A percentile compares a stretch with the other conserved stretches of the same genome.
phyloP scores from a whole-genome alignment of 768 basidiomycete genomes.

The Cystofilobasidium capitatum region DNA sequence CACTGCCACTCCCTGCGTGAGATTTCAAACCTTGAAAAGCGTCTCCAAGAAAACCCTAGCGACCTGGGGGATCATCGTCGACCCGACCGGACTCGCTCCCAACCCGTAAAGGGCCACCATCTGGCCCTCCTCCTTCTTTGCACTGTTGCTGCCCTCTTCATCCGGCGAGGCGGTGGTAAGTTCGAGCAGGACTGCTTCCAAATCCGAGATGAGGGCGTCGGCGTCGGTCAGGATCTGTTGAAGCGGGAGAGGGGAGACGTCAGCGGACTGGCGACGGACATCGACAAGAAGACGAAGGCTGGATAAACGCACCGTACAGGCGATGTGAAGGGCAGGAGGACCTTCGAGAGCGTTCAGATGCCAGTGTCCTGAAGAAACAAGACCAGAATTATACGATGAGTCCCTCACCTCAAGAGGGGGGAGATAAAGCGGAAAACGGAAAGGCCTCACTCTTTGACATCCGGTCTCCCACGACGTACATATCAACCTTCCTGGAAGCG shows the following conservation, averaged over 20 bases:
- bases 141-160: not conserved
- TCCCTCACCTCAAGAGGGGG: slow-evolving; percentile 39
- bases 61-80: slow-evolving; percentile 55
- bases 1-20: too few species aligned
- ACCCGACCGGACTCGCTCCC: slow-evolving; percentile 61
- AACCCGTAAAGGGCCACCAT: slow-evolving; percentile 83
- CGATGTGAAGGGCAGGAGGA: slow-evolving; percentile 82
- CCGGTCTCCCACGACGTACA: slow-evolving; percentile 80
- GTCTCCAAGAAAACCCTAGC: slow-evolving; percentile 24
- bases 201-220: slow-evolving; percentile 68
- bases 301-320: slow-evolving; percentile 60
- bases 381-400: not conserved
- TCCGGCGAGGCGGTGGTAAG: slow-evolving; percentile 48
- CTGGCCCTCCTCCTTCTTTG: slow-evolving; percentile 49
- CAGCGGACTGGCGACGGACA: too few species aligned
- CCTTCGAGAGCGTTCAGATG: slow-evolving; percentile 62
- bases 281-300: not conserved
- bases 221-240: slow-evolving; percentile 66
- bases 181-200: slow-evolving; percentile 65
- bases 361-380: not conserved
- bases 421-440: not conserved
- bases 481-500: slow-evolving; percentile 56
- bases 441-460: slow-evolving; percentile 81
- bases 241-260: not conserved
- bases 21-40: too few species aligned